Evolutionary conservation across 148 eudicot species (phyloP).

Genomic region (Spergularia bocconei): DNA sequence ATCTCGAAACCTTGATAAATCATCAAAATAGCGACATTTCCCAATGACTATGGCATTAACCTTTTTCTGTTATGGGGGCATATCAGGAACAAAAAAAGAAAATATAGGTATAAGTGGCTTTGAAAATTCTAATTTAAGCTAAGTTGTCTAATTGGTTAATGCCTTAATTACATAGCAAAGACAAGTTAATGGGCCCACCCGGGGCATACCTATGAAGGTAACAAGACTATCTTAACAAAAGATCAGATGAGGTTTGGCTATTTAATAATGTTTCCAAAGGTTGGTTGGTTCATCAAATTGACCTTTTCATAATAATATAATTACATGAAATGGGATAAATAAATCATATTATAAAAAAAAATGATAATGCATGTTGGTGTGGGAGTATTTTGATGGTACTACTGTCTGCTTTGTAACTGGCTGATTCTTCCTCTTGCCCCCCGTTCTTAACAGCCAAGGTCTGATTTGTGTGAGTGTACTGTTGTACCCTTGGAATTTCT

Average conservation of each 20-base stretch:
- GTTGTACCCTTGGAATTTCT: not conserved
- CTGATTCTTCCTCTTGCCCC: not conserved
- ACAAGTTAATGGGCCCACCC: conserved; percentile 20
- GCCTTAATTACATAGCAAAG: not conserved
- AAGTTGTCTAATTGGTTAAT: conserved; percentile 11
- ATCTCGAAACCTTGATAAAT: no score
- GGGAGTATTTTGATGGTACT: conserved; percentile 2
- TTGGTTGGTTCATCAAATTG: conserved; percentile 14
- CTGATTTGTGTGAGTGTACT: no score
- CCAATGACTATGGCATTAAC: no score
- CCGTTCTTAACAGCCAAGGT: not conserved
- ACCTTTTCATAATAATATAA: not conserved
- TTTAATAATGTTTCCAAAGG: not conserved
- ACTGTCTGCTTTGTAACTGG: conserved; percentile 2
- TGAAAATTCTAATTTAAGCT: conserved; percentile 3
- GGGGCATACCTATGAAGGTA: no score
- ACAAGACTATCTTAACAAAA: not conserved
- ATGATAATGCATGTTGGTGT: not conserved
- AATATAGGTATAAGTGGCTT: conserved; percentile 19
- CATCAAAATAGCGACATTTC: no score
- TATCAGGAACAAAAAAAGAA: not conserved
- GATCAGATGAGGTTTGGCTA: not conserved
- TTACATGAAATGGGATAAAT: not conserved
- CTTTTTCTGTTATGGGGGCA: not conserved
- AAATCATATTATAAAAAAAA: not conserved